Conservation (phyloP, 345 rosid species). For the Eucalyptus cladocalyx region DNA sequence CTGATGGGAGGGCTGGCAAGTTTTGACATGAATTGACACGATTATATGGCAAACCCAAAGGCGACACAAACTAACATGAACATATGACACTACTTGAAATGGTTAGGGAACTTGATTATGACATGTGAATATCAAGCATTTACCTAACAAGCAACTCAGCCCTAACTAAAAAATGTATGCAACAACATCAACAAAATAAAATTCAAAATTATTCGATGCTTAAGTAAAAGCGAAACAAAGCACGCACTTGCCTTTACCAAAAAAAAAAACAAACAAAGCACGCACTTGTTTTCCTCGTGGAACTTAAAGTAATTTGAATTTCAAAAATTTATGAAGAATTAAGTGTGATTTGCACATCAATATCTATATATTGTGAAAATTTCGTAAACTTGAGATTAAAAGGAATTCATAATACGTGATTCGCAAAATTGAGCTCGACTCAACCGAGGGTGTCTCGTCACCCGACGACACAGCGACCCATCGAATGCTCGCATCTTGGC, state of each 20-base stretch:
- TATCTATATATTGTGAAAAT: background rate
- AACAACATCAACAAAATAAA: too few species aligned
- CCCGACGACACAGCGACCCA: background rate
- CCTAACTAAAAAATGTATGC: background rate
- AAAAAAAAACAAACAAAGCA: too few species aligned
- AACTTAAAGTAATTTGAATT: background rate
- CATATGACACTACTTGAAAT: background rate
- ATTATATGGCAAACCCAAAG: background rate
- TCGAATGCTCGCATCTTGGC: too few species aligned
- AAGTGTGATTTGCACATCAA: background rate
- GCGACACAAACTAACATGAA: background rate
- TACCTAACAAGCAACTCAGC: accelerated
- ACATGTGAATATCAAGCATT: background rate
- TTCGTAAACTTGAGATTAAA: background rate
- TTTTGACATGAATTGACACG: background rate
- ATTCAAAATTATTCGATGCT: too few species aligned
- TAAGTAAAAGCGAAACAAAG: too few species aligned
- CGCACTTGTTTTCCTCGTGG: accelerated
- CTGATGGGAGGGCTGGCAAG: background rate
- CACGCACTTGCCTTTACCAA: accelerated
- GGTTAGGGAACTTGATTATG: background rate
- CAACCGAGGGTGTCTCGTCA: background rate
- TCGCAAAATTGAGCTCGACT: background rate
- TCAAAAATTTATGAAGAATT: background rate
- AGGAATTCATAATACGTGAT: accelerated